Base-by-base conservation (phyloP, 2,329 filamentous ascomycete genomes). In the Aspergillus sp. region DNA sequence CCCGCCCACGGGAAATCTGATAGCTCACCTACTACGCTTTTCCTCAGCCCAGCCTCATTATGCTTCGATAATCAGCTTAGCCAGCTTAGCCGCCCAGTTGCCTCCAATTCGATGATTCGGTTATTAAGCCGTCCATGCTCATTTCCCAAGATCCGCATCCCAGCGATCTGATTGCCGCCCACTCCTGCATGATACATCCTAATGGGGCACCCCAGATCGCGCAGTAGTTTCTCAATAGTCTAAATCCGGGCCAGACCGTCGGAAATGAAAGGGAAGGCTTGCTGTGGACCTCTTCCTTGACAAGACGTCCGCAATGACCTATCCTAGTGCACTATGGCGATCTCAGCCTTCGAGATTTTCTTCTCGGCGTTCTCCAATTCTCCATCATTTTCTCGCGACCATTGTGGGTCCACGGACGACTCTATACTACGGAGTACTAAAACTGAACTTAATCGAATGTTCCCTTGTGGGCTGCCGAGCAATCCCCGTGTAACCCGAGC, bases 1-100 rank as follows among this genome's bases (percentile, higher is more conserved):
- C 39, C 39, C 44, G n/a, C 15, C 37, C 27, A 31, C 27, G 9
- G 27, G 27, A 31, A 31, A 60, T 52, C 45, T 60, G 58, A 60
- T 50, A 57, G 45, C 35, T 60, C 57, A 60, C 39, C 45, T 31
- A 9, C 27, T 31, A 9, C 27, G 27, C 27, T 31, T 31, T 45
- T 37, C 27, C 14, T 15, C 48, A 44, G 41, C 23, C 48, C 52
- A 45, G 43, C 43, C 43, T 37, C 39, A 37, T 15, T 45, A 21
- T 44, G 33, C 23, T 43, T 33, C n/a, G 8, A 23, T 31, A 37
- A 37, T 37, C 35, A 15, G 15, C 12, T 15, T n/a, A 6, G 15
- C 19, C 48, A 41, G 21, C 48, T 23, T 35, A 6, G 12, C 23
- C 25, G 21, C 40, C 6, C n/a, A 19, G 9, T 15, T 39, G 25